phyloP scores from a whole-genome alignment of 441 rosid species.

The Populus tomentosa region DNA sequence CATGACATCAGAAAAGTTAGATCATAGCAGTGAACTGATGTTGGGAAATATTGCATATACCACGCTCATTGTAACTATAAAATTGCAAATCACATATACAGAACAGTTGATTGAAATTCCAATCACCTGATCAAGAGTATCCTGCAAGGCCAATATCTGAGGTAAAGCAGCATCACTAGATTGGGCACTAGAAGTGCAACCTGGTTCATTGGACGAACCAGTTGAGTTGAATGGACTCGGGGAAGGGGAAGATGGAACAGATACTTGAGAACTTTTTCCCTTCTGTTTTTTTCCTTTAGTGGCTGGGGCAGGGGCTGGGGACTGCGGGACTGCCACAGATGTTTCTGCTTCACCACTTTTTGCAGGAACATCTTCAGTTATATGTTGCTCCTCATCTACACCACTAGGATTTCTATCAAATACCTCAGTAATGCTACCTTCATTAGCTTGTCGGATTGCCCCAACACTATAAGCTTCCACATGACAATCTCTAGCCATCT shows the following conservation, averaged over 20 bases:
- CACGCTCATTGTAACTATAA: neutral
- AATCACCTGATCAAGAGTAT: conserved; percentile 76
- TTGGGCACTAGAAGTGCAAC: conserved; percentile 38
- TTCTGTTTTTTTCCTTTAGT: conserved; percentile 45
- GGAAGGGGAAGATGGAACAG: conserved; percentile 49
- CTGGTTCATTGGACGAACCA: conserved; percentile 44
- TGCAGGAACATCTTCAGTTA: conserved; percentile 37
- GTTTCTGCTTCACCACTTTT: conserved; percentile 44
- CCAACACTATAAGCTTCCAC: conserved; percentile 40
- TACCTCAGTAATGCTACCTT: conserved; percentile 22
- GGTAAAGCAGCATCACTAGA: conserved; percentile 38
- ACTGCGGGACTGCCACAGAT: conserved; percentile 28
- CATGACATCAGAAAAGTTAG: neutral
- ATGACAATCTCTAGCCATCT: conserved; percentile 51
- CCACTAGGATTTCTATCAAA: conserved; percentile 30
- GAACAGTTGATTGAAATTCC: neutral
- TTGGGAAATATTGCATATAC: neutral
- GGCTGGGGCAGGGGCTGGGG: conserved; percentile 30
- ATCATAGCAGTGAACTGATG: neutral
- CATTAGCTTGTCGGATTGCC: conserved; percentile 28
- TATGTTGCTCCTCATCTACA: conserved; percentile 37
- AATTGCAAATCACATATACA: neutral
- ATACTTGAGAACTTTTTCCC: conserved; percentile 28
- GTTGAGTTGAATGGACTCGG: conserved; percentile 52
- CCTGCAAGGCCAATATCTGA: conserved; percentile 66